Evolutionary conservation across 495 filamentous ascomycete species (phyloP).

Genomic region (Parachaetomium inaequale): DNA sequence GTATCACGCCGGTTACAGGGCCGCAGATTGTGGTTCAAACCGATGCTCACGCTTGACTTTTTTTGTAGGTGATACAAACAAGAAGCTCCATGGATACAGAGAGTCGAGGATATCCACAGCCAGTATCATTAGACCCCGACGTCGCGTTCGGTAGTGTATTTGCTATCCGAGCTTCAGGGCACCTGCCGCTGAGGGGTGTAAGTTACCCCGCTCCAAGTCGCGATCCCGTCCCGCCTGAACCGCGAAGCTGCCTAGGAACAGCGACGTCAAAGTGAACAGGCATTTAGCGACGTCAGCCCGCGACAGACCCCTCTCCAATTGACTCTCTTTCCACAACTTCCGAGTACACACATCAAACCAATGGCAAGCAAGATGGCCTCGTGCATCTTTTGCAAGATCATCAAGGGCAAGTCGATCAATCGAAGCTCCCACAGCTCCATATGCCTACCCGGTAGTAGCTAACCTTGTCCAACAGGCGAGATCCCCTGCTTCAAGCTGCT

Average conservation of each 20-base stretch:
- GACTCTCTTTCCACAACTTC: background rate
- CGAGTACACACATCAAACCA: background rate
- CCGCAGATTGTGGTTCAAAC: background rate
- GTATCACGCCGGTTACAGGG: background rate
- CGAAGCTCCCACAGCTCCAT: background rate
- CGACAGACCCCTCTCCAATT: background rate
- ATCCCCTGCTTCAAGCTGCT: constrained; percentile 95
- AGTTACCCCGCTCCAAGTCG: background rate
- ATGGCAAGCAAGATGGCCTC: constrained; percentile 46
- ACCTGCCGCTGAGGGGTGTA: background rate
- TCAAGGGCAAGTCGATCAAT: constrained; percentile 64
- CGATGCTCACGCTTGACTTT: too few species aligned
- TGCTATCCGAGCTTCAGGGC: background rate
- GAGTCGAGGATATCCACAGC: too few species aligned
- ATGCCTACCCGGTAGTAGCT: background rate
- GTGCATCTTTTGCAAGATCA: constrained; percentile 98
- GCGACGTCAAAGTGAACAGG: background rate
- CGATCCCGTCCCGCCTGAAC: background rate
- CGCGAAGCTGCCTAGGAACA: background rate
- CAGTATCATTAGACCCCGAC: too few species aligned
- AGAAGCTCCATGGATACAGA: too few species aligned
- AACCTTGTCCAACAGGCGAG: constrained; percentile 57
- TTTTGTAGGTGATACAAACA: too few species aligned
- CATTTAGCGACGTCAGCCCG: background rate
- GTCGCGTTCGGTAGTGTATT: too few species aligned